Evolutionary conservation across 1,139 yeast species (phyloP).

Genomic region (Hyphopichia wangnamkhiaoensis): DNA sequence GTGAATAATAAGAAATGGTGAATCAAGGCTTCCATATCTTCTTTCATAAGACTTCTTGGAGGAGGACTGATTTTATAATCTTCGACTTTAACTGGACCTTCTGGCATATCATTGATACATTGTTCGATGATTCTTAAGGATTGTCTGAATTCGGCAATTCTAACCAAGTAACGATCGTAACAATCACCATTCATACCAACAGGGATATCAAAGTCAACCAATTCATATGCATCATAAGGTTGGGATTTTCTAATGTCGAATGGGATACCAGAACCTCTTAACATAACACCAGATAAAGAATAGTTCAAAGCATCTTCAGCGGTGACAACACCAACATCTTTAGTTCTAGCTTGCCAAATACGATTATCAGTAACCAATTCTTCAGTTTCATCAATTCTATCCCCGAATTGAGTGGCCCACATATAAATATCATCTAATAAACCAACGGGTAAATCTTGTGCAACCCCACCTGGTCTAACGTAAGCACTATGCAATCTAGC

Average conservation of each 20-base stretch:
- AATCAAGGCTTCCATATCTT: constrained; percentile 90
- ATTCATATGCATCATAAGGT: constrained; percentile 88
- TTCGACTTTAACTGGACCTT: constrained; percentile 90
- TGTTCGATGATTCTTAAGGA: constrained; percentile 86
- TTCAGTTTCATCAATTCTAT: constrained; percentile 87
- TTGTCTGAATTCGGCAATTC: constrained; percentile 93
- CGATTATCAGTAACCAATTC: constrained; percentile 88
- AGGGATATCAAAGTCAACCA: constrained; percentile 83
- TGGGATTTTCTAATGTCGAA: constrained; percentile 84
- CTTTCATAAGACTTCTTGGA: constrained; percentile 79
- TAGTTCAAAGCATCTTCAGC: constrained; percentile 88
- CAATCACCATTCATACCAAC: constrained; percentile 90
- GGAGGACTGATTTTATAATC: constrained; percentile 87
- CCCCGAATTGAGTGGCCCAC: constrained; percentile 98
- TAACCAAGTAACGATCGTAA: constrained; percentile 82
- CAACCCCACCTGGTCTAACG: constrained; percentile 90
- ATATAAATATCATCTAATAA: constrained; percentile 85
- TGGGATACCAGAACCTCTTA: constrained; percentile 88
- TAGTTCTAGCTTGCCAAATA: constrained; percentile 89
- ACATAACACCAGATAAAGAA: constrained; percentile 83
- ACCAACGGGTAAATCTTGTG: constrained; percentile 87
- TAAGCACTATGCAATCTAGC: constrained; percentile 89
- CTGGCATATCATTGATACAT: constrained; percentile 89
- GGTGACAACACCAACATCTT: constrained; percentile 75
- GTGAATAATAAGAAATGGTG: constrained; percentile 88